These are phyloP conservation scores for Iodosphaeria phyllophila DNA, from an alignment of 2,329 filamentous ascomycete species.

Conservation along the genomic window DNA sequence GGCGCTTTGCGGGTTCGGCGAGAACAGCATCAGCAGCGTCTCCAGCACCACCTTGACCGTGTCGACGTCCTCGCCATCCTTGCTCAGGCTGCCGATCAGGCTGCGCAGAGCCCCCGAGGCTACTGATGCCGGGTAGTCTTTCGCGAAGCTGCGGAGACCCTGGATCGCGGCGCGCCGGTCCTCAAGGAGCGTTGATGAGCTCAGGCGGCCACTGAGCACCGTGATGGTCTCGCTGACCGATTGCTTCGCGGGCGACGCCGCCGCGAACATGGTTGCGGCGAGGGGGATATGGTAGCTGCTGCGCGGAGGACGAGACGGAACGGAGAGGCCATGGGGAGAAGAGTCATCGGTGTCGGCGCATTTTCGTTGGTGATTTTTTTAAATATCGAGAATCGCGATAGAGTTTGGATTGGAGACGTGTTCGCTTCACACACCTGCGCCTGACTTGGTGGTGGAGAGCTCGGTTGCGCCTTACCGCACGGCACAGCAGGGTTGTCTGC, in stretches of 20 bases:
- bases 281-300: slow-evolving; percentile 10
- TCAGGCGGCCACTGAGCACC: slow-evolving; percentile 69
- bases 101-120: slow-evolving; percentile 82
- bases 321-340: slow-evolving; percentile 12
- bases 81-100: slow-evolving; percentile 66
- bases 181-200: slow-evolving; percentile 80
- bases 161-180: slow-evolving; percentile 87
- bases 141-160: slow-evolving; percentile 85
- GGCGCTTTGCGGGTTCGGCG: slow-evolving; percentile 49
- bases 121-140: slow-evolving; percentile 89
- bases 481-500: too few species aligned
- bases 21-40: slow-evolving; percentile 87
- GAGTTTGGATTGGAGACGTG: too few species aligned
- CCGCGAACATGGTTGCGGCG: slow-evolving; percentile 46
- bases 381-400: too few species aligned
- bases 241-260: slow-evolving; percentile 70
- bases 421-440: too few species aligned
- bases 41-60: slow-evolving; percentile 91
- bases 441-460: too few species aligned
- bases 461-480: too few species aligned
- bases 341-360: slow-evolving; percentile 10
- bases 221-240: slow-evolving; percentile 89
- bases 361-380: slow-evolving; percentile 3
- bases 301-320: slow-evolving; percentile 5
- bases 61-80: slow-evolving; percentile 87